Percentiles rank a stretch among this genome's conserved stretches.
These are phyloP conservation scores for Penicillium silybi DNA, from an alignment of 495 filamentous ascomycete species.

Conservation along the genomic window DNA sequence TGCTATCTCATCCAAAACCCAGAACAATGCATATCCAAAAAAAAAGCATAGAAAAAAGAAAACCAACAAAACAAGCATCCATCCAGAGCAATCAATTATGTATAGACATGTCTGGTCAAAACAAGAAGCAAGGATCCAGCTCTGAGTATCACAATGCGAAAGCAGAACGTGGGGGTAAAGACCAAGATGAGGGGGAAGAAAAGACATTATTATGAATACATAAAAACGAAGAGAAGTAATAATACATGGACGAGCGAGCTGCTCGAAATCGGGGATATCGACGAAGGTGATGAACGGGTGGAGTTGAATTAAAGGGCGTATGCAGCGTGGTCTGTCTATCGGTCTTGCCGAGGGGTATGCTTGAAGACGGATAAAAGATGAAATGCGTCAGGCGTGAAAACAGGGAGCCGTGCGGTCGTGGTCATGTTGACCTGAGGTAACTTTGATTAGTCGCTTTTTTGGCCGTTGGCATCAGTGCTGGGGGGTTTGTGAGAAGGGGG, in stretches of 20 bases:
- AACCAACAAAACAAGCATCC: not conserved
- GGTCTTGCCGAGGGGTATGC: not conserved
- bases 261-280: slow-evolving; percentile 8
- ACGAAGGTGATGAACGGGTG: not conserved
- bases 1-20: not conserved
- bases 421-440: slow-evolving; percentile 4
- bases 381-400: slow-evolving; percentile 16
- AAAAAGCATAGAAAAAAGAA: not conserved
- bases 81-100: not conserved
- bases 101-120: not conserved
- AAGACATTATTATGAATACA: slow-evolving; percentile 5
- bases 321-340: slow-evolving; percentile 12
- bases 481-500: not conserved
- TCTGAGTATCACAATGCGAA: not conserved
- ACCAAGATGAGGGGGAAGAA: not conserved
- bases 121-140: not conserved
- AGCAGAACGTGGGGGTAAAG: not conserved
- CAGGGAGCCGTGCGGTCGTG: slow-evolving; percentile 12
- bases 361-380: slow-evolving; percentile 2
- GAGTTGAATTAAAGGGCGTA: slow-evolving; percentile 3
- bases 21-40: not conserved
- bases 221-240: slow-evolving; percentile 1
- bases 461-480: not conserved
- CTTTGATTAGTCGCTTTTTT: slow-evolving; percentile 2
- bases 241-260: slow-evolving; percentile 3